Evolutionary conservation across 139 green algal genomes (phyloP).

Genomic region (Chlamydomonas incerta): DNA sequence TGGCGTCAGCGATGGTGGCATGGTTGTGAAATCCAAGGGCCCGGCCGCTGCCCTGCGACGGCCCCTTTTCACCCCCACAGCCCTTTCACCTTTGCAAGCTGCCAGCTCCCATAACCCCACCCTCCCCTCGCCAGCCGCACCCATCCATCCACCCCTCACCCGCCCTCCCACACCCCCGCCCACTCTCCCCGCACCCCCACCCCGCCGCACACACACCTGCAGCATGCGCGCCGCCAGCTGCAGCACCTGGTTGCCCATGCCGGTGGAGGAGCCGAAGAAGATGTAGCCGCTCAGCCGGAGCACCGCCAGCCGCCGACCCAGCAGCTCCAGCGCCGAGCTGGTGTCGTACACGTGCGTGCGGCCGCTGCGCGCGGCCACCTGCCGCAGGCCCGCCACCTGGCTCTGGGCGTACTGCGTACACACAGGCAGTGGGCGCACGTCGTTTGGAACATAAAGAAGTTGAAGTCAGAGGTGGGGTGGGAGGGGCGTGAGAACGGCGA

Average conservation of each 20-base stretch:
- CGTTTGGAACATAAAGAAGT: too few relatives aligned
- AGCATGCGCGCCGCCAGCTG: conserved; percentile 35
- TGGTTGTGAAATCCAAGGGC: too few relatives aligned
- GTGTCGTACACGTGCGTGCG: conserved; percentile 27
- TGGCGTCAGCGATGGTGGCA: too few relatives aligned
- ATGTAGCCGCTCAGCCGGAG: conserved; percentile 80
- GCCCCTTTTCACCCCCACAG: too few relatives aligned
- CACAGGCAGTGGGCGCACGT: too few relatives aligned
- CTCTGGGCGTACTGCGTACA: conserved; percentile 6
- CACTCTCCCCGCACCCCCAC: too few relatives aligned
- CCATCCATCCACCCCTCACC: neutral
- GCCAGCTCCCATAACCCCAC: too few relatives aligned
- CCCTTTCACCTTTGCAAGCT: too few relatives aligned
- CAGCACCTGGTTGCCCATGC: conserved; percentile 67
- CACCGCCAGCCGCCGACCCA: conserved; percentile 55
- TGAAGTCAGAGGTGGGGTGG: too few relatives aligned
- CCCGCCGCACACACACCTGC: neutral
- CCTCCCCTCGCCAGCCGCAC: neutral
- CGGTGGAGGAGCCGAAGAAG: conserved; percentile 84
- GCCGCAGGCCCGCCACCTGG: conserved; percentile 29
- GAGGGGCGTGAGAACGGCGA: too few relatives aligned
- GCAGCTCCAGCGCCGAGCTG: conserved; percentile 23
- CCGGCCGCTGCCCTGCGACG: too few relatives aligned
- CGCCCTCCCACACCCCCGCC: too few relatives aligned
- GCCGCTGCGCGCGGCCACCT: conserved; percentile 35